Evolutionary conservation across 208 protist genomes (phyloP), one percentile per base, ranked within the genome.

Genomic region (Zelonia costaricensis): DNA sequence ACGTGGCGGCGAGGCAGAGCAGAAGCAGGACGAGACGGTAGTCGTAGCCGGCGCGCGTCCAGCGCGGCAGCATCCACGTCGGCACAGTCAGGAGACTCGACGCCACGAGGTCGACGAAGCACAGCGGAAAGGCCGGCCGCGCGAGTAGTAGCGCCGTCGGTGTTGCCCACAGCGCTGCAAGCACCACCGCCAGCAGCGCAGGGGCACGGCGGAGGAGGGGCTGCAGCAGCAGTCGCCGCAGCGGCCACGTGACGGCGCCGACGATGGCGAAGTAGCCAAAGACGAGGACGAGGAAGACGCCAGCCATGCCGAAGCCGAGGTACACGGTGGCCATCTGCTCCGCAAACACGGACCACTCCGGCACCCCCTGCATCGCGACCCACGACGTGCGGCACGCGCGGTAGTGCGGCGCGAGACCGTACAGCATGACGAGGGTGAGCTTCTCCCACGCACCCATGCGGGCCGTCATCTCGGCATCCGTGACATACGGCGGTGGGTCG

Each of bases 361-460:
- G 57, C n/a, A 73, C 62, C 7, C 71, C 66, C 51, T 83, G 82
- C 58, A 85, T 74, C 13, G 60, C 55, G 35, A 93, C 79, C 86
- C 86, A 93, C n/a, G 79, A 78, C 49, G 77, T 84, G 53, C 76
- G 82, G 55, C 86, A 93, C 33, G 70, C 56, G 10, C 71, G 63
- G 59, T 84, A 88, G 42, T 40, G 46, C 25, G 86, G 86, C 48
- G 47, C 55, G 46, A 90, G 68, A 12, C 68, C 66, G 43, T 76
- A 87, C 15, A 93, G 52, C 4, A 80, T 40, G 9, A 86, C 47
- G 2, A 93, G 53, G 2, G 71, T 78, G 6, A 80, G 1, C 60
- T 86, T 87, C 60, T 93, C 86, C 31, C 47, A 20, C 22, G 77
- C 16, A n/a, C 62, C 69, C 86, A 92, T 92, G 69, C 74, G 77